Evolutionary conservation across 768 basidiomycete species (phyloP).

Genomic region (Mycena metata): DNA sequence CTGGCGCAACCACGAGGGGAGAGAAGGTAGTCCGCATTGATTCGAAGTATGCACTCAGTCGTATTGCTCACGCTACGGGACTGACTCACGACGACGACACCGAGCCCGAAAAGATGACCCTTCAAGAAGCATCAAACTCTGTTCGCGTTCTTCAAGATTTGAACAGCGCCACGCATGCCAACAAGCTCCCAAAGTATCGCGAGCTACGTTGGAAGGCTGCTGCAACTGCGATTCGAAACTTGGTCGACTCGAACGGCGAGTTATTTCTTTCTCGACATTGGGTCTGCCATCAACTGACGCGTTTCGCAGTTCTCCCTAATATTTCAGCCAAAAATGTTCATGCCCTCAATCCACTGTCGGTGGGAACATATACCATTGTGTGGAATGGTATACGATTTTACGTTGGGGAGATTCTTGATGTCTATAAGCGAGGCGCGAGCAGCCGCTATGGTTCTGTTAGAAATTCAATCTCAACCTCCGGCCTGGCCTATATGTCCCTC

Average conservation of each 20-base stretch:
- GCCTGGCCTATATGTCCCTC: constrained; percentile 25
- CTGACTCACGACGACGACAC: not conserved
- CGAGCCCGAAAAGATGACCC: constrained; percentile 18
- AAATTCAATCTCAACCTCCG: not conserved
- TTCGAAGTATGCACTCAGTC: constrained; percentile 14
- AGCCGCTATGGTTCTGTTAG: constrained; percentile 30
- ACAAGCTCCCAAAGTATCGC: not conserved
- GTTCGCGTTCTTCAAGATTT: not conserved
- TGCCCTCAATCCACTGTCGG: constrained; percentile 17
- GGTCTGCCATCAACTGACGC: not conserved
- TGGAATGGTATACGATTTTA: constrained; percentile 28
- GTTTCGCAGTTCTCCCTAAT: constrained; percentile 9
- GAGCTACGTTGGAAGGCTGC: not conserved
- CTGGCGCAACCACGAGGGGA: constrained; percentile 14
- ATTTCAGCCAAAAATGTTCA: constrained; percentile 28
- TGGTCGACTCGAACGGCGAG: constrained; percentile 7
- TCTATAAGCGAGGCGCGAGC: constrained; percentile 30
- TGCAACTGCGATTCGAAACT: not conserved
- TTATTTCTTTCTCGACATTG: not conserved
- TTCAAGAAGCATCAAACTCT: not conserved
- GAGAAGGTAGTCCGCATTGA: constrained; percentile 5
- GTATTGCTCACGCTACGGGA: not conserved
- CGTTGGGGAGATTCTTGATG: constrained; percentile 36
- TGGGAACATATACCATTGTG: constrained; percentile 29
- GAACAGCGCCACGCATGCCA: not conserved